Conservation (phyloP, 495 filamentous ascomycete genomes). For the Cetradonia linearis region DNA sequence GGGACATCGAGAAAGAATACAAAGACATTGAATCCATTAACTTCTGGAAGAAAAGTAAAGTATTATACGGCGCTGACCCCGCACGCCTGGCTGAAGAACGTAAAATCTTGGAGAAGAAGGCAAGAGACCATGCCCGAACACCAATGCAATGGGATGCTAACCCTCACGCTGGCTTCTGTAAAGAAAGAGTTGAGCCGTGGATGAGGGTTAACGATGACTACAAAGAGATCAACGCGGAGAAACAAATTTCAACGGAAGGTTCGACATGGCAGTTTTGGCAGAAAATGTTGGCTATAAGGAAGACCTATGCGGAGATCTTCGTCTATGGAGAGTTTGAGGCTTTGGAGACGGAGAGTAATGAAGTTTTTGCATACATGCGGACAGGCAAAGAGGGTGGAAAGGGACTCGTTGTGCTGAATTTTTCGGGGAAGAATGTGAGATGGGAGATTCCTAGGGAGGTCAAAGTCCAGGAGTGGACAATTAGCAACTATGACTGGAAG, state of each 20-base stretch:
- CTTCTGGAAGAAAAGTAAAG: constrained; percentile 36
- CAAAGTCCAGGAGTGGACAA: constrained; percentile 33
- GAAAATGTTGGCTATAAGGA: constrained; percentile 30
- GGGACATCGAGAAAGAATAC: constrained; percentile 40
- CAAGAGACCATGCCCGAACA: constrained; percentile 50
- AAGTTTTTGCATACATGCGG: constrained; percentile 34
- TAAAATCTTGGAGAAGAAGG: constrained; percentile 36
- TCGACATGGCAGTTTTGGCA: constrained; percentile 38
- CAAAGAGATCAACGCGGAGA: constrained; percentile 39
- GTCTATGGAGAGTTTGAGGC: constrained; percentile 32
- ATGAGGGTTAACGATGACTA: constrained; percentile 50
- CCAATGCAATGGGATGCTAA: constrained; percentile 53
- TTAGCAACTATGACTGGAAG: constrained; percentile 36
- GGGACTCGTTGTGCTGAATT: constrained; percentile 36
- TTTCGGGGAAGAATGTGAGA: constrained; percentile 29
- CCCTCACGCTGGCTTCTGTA: constrained; percentile 45
- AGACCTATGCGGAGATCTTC: constrained; percentile 34
- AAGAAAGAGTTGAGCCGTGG: constrained; percentile 38
- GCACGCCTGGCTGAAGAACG: constrained; percentile 32
- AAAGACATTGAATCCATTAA: constrained; percentile 44
- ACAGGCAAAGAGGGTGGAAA: constrained; percentile 25
- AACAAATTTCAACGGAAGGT: constrained; percentile 28
- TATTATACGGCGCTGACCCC: constrained; percentile 26
- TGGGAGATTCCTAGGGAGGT: constrained; percentile 31
- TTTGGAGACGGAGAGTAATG: constrained; percentile 22